Evolutionary conservation across 2,329 filamentous ascomycete genomes (phyloP).

Genomic region (Neonectria faginata): DNA sequence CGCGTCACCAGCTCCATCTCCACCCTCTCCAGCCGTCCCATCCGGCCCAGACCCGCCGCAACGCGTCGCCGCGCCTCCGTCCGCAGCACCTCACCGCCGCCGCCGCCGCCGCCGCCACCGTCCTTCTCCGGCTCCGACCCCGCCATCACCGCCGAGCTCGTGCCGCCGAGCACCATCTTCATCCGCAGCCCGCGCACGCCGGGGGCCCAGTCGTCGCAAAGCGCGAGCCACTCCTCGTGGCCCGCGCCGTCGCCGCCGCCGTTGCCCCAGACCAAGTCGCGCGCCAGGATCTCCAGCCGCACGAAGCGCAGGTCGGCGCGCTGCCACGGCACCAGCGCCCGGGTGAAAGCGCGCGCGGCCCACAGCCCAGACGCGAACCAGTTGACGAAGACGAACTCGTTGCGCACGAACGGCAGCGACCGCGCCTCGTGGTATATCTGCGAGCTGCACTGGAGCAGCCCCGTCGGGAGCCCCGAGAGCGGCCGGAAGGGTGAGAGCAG

Average conservation of each 20-base stretch:
- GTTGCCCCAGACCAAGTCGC: slow-evolving; percentile 50
- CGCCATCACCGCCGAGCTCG: slow-evolving; percentile 18
- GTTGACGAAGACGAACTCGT: slow-evolving; percentile 61
- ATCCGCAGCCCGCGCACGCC: slow-evolving; percentile 56
- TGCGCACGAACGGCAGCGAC: slow-evolving; percentile 54
- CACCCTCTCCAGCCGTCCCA: slow-evolving; percentile 50
- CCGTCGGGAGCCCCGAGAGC: slow-evolving; percentile 55
- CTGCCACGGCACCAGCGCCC: slow-evolving; percentile 56
- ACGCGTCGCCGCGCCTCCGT: slow-evolving; percentile 36
- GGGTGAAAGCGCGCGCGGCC: slow-evolving; percentile 54
- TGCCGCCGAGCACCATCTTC: slow-evolving; percentile 49
- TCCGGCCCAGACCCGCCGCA: slow-evolving; percentile 46
- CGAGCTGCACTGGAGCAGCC: slow-evolving; percentile 52
- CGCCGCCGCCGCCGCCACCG: slow-evolving; percentile 33
- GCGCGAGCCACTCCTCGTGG: slow-evolving; percentile 50
- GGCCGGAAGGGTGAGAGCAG: slow-evolving; percentile 52
- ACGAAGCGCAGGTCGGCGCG: slow-evolving; percentile 53
- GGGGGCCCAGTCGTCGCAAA: slow-evolving; percentile 52
- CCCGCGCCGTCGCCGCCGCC: slow-evolving; percentile 38
- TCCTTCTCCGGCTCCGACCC: slow-evolving; percentile 39
- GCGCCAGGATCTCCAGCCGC: slow-evolving; percentile 55
- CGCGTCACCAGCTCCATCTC: slow-evolving; percentile 56
- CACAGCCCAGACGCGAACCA: slow-evolving; percentile 60
- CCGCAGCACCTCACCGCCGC: slow-evolving; percentile 33
- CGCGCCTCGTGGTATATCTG: slow-evolving; percentile 59